Conservation (phyloP, 306 rosid species). For the Spatholobus suberectus region DNA sequence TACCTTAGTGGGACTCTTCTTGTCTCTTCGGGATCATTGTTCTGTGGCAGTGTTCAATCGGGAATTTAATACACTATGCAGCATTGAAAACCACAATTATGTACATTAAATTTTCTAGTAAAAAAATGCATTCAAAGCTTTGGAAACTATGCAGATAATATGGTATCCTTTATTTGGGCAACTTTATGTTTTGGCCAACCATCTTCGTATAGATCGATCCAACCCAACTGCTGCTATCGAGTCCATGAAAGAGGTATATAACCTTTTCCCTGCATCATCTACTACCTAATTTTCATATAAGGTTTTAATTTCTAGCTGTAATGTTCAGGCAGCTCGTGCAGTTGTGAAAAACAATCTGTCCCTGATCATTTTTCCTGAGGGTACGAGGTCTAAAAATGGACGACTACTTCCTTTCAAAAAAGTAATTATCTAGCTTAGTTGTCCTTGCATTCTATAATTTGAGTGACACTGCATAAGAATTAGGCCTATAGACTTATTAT, state of each 20-base stretch:
- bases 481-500: not conserved
- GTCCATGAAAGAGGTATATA: slow-evolving; percentile 62
- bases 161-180: slow-evolving; percentile 78
- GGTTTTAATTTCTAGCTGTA: slow-evolving; percentile 15
- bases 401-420: slow-evolving; percentile 69
- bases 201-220: slow-evolving; percentile 75
- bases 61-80: not conserved
- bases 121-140: slow-evolving; percentile 26
- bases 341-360: slow-evolving; percentile 55
- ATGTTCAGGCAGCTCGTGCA: slow-evolving; percentile 57
- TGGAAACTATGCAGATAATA: slow-evolving; percentile 56
- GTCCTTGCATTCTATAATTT: slow-evolving; percentile 4
- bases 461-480: not conserved
- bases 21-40: not conserved
- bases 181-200: slow-evolving; percentile 69
- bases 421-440: slow-evolving; percentile 41
- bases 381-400: slow-evolving; percentile 64
- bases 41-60: not conserved
- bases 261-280: slow-evolving; percentile 9
- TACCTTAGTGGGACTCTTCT: not conserved
- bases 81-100: not conserved
- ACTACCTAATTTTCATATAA: not conserved
- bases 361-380: slow-evolving; percentile 65
- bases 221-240: slow-evolving; percentile 60
- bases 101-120: not conserved